phyloP scores from a whole-genome alignment of 495 filamentous ascomycete species.

The Xylaria cubensis region DNA sequence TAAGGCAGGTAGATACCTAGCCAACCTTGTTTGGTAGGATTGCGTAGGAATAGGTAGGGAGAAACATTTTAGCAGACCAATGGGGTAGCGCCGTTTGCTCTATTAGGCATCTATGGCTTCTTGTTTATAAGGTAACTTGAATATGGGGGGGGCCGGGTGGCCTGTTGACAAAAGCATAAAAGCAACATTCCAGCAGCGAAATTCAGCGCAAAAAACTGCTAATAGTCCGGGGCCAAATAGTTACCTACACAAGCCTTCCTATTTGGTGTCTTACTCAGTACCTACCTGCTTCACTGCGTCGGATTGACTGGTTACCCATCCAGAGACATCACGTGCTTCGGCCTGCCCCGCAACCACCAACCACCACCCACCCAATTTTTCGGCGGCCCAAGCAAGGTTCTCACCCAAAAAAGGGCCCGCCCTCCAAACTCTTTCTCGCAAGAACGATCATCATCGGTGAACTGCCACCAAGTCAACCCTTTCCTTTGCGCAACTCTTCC shows the following conservation, averaged over 20 bases:
- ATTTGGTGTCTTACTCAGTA: background rate
- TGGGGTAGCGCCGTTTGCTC: background rate
- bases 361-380: constrained; percentile 26
- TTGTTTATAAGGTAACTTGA: background rate
- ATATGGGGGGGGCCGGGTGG: background rate
- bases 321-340: constrained; percentile 27
- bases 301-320: background rate
- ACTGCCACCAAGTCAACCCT: constrained; percentile 18
- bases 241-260: background rate
- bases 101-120: constrained; percentile 24
- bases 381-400: constrained; percentile 28
- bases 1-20: background rate
- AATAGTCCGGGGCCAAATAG: background rate
- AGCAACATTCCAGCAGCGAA: constrained; percentile 13
- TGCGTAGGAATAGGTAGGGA: background rate
- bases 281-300: background rate
- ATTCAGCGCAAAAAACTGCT: background rate
- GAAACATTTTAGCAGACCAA: background rate
- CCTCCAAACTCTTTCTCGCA: constrained; percentile 31
- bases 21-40: background rate
- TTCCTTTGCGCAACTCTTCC: background rate
- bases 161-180: constrained; percentile 24
- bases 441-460: constrained; percentile 28
- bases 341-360: constrained; percentile 31
- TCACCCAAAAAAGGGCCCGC: constrained; percentile 28